A percentile compares a stretch with the other conserved stretches of the same genome.
Evolutionary conservation across 2,329 filamentous ascomycete genomes (phyloP).

Genomic region (Chaetomiaceae sp.): DNA sequence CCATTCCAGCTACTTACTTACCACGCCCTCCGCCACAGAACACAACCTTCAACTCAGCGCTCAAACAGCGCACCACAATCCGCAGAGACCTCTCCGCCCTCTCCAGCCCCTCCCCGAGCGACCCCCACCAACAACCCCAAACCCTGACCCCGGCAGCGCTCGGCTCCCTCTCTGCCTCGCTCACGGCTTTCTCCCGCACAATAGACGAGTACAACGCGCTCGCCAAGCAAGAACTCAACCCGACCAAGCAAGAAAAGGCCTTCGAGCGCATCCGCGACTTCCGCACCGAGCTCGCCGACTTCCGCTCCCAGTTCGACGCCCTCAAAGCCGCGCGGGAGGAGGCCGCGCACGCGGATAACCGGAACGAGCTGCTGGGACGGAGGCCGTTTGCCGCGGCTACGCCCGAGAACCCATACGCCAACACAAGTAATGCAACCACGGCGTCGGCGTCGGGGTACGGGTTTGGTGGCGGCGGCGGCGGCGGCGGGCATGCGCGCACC

Average conservation of each 20-base stretch:
- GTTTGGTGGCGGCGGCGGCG: slow-evolving; percentile 8
- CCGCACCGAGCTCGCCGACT: slow-evolving; percentile 74
- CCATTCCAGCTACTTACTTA: no score
- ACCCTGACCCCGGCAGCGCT: slow-evolving; percentile 49
- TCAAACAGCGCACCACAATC: slow-evolving; percentile 78
- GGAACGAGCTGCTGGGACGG: slow-evolving; percentile 78
- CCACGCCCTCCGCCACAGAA: slow-evolving; percentile 52
- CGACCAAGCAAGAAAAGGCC: slow-evolving; percentile 88
- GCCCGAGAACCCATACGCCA: slow-evolving; percentile 90
- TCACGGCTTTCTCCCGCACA: slow-evolving; percentile 73
- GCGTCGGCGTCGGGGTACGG: slow-evolving; percentile 25
- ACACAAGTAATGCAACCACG: slow-evolving; percentile 35
- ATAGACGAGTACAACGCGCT: slow-evolving; percentile 87
- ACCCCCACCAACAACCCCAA: slow-evolving; percentile 25
- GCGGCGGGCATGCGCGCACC: slow-evolving; percentile 35
- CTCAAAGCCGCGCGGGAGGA: slow-evolving; percentile 77
- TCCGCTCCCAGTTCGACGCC: slow-evolving; percentile 69
- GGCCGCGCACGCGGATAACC: slow-evolving; percentile 58
- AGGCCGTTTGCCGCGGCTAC: slow-evolving; percentile 73
- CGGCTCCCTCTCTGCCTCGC: slow-evolving; percentile 68
- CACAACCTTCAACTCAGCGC: slow-evolving; percentile 77
- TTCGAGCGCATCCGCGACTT: slow-evolving; percentile 82
- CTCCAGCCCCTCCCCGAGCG: slow-evolving; percentile 35
- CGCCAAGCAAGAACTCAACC: slow-evolving; percentile 82
- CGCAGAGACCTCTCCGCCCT: slow-evolving; percentile 72